Conservation (phyloP, 2,329 filamentous ascomycete species). For the Neofusicoccum cordaticola region DNA sequence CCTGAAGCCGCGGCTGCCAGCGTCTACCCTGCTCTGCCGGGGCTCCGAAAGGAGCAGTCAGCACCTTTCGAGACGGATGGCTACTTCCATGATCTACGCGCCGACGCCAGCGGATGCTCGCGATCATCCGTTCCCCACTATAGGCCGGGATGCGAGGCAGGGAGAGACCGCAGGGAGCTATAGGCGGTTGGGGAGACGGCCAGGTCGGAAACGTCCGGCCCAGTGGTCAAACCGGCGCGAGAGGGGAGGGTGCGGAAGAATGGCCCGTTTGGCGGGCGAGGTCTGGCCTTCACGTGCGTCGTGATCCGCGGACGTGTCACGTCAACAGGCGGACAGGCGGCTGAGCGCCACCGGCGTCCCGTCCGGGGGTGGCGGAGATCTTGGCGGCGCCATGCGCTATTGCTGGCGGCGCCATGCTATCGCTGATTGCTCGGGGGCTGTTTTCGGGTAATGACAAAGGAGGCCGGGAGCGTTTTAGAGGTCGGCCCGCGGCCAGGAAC, state of each 20-base stretch:
- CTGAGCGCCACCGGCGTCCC: slow-evolving; percentile 5
- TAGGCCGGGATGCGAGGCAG: slow-evolving; percentile 1
- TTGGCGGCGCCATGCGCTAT: slow-evolving; percentile 1
- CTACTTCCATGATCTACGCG: not conserved
- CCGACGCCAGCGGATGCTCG: not conserved
- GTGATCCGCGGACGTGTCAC: not conserved
- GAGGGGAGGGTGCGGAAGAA: not conserved
- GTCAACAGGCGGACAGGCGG: not conserved
- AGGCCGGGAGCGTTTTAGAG: not conserved
- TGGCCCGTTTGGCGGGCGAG: not conserved
- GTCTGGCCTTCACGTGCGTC: not conserved
- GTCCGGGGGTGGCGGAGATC: slow-evolving; percentile 1
- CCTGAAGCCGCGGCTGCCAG: not conserved
- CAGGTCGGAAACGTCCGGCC: slow-evolving; percentile 1
- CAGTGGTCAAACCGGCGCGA: not conserved
- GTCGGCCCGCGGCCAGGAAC: slow-evolving; percentile 7
- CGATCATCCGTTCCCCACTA: not conserved
- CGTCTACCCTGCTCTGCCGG: not conserved
- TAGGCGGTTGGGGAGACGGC: not conserved
- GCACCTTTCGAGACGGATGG: not conserved
- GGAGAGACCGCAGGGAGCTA: not conserved
- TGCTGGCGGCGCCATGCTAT: not conserved
- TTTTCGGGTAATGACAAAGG: slow-evolving; percentile 12
- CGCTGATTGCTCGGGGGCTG: not conserved
- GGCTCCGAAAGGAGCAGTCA: not conserved